Percentiles rank a stretch among this genome's conserved stretches.
Evolutionary conservation across 1,284 basidiomycete genomes (phyloP).

Genomic region (Leccinum fuscescens): DNA sequence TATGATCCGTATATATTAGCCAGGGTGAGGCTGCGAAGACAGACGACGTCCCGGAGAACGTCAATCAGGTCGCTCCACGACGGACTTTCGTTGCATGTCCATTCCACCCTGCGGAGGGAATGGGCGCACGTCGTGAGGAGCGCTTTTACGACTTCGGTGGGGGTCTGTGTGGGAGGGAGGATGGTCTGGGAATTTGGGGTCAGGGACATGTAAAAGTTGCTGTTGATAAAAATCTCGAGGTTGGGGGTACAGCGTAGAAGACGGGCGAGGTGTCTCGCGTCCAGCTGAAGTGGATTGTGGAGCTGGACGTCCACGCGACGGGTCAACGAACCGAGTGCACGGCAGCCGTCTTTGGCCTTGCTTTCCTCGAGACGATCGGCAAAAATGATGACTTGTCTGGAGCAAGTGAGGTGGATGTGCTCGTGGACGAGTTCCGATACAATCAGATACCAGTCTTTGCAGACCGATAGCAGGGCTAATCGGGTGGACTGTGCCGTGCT

Average conservation of each 20-base stretch:
- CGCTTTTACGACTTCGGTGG: constrained; percentile 24
- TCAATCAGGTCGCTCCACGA: constrained; percentile 29
- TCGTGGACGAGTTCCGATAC: constrained; percentile 38
- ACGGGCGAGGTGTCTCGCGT: constrained; percentile 30
- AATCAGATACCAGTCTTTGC: constrained; percentile 35
- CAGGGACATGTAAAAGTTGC: constrained; percentile 31
- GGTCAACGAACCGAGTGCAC: constrained; percentile 38
- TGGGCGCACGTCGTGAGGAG: constrained; percentile 24
- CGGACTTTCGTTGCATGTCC: constrained; percentile 33
- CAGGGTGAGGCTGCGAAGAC: constrained; percentile 35
- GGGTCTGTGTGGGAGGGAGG: constrained; percentile 24
- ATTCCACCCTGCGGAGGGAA: constrained; percentile 31
- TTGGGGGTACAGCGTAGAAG: constrained; percentile 38
- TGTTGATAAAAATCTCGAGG: constrained; percentile 38
- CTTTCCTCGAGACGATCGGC: constrained; percentile 36
- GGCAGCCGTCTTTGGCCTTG: constrained; percentile 15
- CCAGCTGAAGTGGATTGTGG: constrained; percentile 27
- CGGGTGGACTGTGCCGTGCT: constrained; percentile 12
- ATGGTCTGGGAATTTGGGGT: constrained; percentile 21
- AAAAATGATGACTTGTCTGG: constrained; percentile 32
- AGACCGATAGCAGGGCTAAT: constrained; percentile 28
- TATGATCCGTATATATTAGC: constrained; percentile 35
- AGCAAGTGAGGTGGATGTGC: constrained; percentile 38
- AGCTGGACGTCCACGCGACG: constrained; percentile 41
- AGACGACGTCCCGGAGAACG: constrained; percentile 21